Conservation (phyloP, 2,329 filamentous ascomycete genomes). For the Hypoxylon sp. region DNA sequence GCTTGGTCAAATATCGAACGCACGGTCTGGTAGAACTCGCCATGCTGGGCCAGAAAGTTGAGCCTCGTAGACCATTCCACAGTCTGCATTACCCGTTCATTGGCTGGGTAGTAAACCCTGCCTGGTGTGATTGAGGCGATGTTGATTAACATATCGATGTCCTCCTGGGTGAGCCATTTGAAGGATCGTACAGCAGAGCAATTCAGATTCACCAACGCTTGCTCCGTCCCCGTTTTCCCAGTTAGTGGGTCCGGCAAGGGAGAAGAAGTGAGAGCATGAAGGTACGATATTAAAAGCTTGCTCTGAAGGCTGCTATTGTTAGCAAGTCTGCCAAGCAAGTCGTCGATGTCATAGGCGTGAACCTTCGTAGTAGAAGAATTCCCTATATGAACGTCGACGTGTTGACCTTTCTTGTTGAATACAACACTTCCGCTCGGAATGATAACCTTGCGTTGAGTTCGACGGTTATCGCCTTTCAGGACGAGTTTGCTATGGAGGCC, state of each 20-base stretch:
- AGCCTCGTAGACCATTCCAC: constrained; percentile 61
- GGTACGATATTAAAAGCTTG: constrained; percentile 65
- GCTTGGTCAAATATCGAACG: constrained; percentile 56
- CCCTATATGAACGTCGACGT: constrained; percentile 27
- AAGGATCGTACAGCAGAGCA: constrained; percentile 67
- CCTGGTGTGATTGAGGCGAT: constrained; percentile 61
- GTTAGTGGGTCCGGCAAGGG: constrained; percentile 67
- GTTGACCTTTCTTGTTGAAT: background rate
- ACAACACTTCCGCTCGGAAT: constrained; percentile 42
- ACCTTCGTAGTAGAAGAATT: constrained; percentile 22
- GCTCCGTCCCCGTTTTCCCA: constrained; percentile 67
- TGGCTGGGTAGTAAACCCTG: constrained; percentile 61
- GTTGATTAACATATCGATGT: constrained; percentile 55
- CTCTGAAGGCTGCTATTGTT: constrained; percentile 67
- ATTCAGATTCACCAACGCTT: constrained; percentile 64
- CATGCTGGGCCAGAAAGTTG: constrained; percentile 62
- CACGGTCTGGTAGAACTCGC: constrained; percentile 58
- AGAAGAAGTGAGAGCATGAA: constrained; percentile 70
- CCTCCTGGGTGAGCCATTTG: constrained; percentile 55
- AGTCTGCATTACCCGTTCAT: constrained; percentile 63
- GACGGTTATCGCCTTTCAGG: constrained; percentile 53
- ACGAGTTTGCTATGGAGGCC: constrained; percentile 67
- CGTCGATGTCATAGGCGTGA: constrained; percentile 63
- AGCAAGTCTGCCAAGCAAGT: constrained; percentile 63
- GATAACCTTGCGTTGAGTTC: constrained; percentile 33